Conservation (phyloP, 176 grass and related monocot species). For the Carex littledalei region DNA sequence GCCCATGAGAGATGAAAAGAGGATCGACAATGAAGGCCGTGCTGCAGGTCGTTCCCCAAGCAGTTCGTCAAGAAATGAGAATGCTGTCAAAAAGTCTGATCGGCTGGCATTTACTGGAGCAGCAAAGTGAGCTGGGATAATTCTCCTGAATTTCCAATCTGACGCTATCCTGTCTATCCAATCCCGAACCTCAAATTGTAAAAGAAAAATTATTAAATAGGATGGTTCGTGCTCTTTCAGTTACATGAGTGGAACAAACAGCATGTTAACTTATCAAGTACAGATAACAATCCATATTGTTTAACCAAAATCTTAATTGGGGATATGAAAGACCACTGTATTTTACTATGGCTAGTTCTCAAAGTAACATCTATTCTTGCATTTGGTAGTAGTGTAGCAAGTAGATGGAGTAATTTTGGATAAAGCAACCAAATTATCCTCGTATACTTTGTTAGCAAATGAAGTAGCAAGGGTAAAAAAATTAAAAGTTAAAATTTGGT, state of each 20-base stretch:
- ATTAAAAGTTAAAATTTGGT: no score
- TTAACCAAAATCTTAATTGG: neutral
- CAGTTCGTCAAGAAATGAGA: conserved; percentile 71
- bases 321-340: neutral
- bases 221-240: neutral
- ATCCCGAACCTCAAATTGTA: conserved; percentile 51
- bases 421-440: no score
- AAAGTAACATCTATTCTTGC: neutral
- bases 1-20: conserved; percentile 74
- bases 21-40: conserved; percentile 40
- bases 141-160: conserved; percentile 56
- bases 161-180: conserved; percentile 60
- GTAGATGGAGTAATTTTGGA: no score
- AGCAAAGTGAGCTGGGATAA: conserved; percentile 67
- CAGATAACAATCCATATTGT: neutral
- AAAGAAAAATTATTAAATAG: neutral
- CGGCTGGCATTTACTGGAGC: conserved; percentile 53
- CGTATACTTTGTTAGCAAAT: no score
- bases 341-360: neutral
- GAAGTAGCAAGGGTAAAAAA: no score
- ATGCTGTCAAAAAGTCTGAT: conserved; percentile 75
- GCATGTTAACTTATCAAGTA: neutral
- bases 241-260: neutral
- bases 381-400: no score
- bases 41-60: conserved; percentile 34